Evolutionary conservation across 352 stramenopile genomes (phyloP).

Genomic region (Blastocystis sp.): DNA sequence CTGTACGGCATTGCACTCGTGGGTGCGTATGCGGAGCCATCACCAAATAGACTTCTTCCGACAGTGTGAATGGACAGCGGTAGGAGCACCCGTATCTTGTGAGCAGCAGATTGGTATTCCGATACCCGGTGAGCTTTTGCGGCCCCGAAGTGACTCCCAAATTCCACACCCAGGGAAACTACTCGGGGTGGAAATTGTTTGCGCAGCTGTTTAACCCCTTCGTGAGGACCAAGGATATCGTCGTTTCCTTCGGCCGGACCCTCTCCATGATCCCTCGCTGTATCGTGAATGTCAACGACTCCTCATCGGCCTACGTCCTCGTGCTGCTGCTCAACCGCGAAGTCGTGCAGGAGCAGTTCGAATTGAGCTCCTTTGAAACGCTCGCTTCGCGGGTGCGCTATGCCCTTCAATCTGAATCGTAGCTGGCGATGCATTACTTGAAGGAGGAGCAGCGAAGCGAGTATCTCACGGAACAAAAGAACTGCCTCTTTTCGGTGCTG

Average conservation of each 20-base stretch:
- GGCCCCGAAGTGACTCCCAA: constrained; percentile 46
- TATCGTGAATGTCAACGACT: not conserved
- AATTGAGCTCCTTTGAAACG: constrained; percentile 35
- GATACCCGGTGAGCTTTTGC: constrained; percentile 57
- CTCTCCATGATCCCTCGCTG: constrained; percentile 33
- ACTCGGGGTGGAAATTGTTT: constrained; percentile 49
- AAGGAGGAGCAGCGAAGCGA: constrained; percentile 20
- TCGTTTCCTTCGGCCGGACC: constrained; percentile 12
- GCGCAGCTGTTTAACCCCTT: constrained; percentile 60
- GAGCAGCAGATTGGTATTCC: constrained; percentile 18
- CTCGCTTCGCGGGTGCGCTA: not conserved
- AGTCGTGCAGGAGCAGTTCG: constrained; percentile 28
- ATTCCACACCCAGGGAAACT: constrained; percentile 48
- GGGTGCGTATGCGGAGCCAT: not conserved
- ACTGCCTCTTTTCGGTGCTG: constrained; percentile 24
- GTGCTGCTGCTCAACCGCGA: constrained; percentile 29
- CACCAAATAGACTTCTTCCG: constrained; percentile 25
- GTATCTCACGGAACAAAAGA: constrained; percentile 47
- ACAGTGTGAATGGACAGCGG: constrained; percentile 64
- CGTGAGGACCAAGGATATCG: constrained; percentile 6
- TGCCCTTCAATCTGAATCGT: not conserved
- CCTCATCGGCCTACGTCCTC: constrained; percentile 25
- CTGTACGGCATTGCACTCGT: constrained; percentile 43
- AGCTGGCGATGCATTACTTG: constrained; percentile 34
- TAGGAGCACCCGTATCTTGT: not conserved